These are phyloP conservation scores for Pichia insulana DNA, from an alignment of 805 yeast genomes.

Conservation along the genomic window DNA sequence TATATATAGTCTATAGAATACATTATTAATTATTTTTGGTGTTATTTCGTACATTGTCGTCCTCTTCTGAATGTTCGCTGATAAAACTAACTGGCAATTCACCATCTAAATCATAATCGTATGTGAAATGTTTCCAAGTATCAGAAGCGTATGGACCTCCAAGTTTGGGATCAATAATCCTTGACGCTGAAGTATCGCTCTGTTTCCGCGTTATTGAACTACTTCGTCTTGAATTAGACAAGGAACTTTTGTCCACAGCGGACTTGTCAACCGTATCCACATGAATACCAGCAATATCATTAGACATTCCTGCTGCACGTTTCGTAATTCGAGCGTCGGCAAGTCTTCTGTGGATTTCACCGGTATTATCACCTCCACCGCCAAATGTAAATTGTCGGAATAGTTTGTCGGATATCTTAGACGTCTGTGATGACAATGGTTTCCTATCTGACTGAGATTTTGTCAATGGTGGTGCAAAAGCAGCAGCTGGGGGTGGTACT, in stretches of 20 bases:
- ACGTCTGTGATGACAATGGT: not conserved
- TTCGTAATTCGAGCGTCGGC: constrained; percentile 32
- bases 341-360: constrained; percentile 27
- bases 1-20: no score
- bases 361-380: constrained; percentile 23
- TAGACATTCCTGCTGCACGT: constrained; percentile 35
- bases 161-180: constrained; percentile 2
- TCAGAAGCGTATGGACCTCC: constrained; percentile 10
- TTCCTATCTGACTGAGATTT: not conserved
- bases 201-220: not conserved
- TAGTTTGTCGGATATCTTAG: constrained; percentile 9
- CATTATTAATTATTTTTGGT: not conserved
- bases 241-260: not conserved
- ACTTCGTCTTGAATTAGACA: not conserved
- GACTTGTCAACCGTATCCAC: constrained; percentile 9
- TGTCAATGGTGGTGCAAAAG: not conserved
- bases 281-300: constrained; percentile 38
- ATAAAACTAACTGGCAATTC: constrained; percentile 15
- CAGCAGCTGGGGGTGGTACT: no score
- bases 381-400: constrained; percentile 25
- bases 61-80: constrained; percentile 6
- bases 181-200: constrained; percentile 1
- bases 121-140: constrained; percentile 13
- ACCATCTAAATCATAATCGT: constrained; percentile 14
- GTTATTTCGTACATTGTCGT: not conserved